Evolutionary conservation across 345 rosid species (phyloP).

Genomic region (Punica granatum): DNA sequence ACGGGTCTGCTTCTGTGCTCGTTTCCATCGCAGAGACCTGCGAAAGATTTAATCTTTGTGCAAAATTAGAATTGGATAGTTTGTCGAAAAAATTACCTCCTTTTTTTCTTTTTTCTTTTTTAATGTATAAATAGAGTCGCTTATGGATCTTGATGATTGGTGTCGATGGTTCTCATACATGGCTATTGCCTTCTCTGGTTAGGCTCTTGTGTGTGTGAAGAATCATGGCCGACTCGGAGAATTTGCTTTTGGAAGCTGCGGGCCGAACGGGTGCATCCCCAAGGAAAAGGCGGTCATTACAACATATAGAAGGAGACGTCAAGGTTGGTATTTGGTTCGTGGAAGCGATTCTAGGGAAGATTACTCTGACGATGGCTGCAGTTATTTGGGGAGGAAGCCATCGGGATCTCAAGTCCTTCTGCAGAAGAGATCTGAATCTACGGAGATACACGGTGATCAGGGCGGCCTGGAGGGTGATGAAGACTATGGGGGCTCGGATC

Average conservation of each 20-base stretch:
- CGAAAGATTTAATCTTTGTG: background rate
- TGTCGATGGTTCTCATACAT: background rate
- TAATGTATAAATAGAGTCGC: background rate
- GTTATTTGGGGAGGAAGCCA: constrained; percentile 67
- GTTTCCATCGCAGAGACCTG: background rate
- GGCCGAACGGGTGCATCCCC: constrained; percentile 67
- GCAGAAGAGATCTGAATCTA: constrained; percentile 75
- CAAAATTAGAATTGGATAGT: too few relatives aligned
- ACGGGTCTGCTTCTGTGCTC: too few relatives aligned
- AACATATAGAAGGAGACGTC: constrained; percentile 52
- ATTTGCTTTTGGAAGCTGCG: constrained; percentile 93
- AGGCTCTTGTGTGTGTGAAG: too few relatives aligned
- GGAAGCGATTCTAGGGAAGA: constrained; percentile 91
- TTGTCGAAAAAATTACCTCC: too few relatives aligned
- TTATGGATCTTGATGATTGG: background rate
- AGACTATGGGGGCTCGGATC: constrained; percentile 50
- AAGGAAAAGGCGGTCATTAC: constrained; percentile 50
- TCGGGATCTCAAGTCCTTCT: constrained; percentile 92
- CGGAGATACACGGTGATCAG: constrained; percentile 73
- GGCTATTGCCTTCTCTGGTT: too few relatives aligned
- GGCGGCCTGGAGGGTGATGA: constrained; percentile 62
- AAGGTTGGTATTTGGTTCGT: constrained; percentile 79
- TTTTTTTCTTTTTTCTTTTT: too few relatives aligned
- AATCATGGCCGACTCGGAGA: constrained; percentile 79
- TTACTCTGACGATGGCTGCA: constrained; percentile 69